phyloP scores from a whole-genome alignment of 2,329 filamentous ascomycete species.

The Macrophomina tecta region DNA sequence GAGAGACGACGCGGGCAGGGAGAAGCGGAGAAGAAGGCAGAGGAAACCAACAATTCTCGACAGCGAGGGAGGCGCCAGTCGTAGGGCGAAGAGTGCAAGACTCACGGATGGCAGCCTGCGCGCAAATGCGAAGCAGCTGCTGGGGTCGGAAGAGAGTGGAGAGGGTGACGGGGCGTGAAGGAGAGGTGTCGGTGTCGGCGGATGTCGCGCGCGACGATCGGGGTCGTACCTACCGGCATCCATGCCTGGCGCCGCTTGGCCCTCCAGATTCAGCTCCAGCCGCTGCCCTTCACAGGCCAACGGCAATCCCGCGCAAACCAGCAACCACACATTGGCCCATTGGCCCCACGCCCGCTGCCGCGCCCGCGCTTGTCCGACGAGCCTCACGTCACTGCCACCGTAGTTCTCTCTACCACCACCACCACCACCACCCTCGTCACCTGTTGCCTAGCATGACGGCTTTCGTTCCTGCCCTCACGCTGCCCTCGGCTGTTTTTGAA shows the following conservation, averaged over 20 bases:
- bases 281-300: neutral
- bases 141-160: constrained; percentile 14
- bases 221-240: constrained; percentile 11
- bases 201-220: constrained; percentile 19
- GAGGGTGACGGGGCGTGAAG: constrained; percentile 26
- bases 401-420: neutral
- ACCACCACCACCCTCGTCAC: neutral
- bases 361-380: constrained; percentile 21
- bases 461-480: constrained; percentile 76
- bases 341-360: neutral
- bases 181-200: neutral
- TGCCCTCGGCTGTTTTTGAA: constrained; percentile 74
- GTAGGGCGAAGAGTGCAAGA: constrained; percentile 34
- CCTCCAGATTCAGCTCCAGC: too few species aligned
- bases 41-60: constrained; percentile 30
- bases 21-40: constrained; percentile 28
- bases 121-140: constrained; percentile 12
- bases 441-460: constrained; percentile 70
- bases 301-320: constrained; percentile 28
- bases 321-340: neutral
- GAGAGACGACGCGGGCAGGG: constrained; percentile 25
- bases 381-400: constrained; percentile 17
- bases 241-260: too few species aligned
- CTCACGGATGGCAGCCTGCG: constrained; percentile 23
- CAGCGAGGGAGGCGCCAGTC: constrained; percentile 21